A percentile compares a stretch with the other conserved stretches of the same genome.
These are phyloP conservation scores for Senna tora DNA, from an alignment of 306 rosid species.

Conservation along the genomic window DNA sequence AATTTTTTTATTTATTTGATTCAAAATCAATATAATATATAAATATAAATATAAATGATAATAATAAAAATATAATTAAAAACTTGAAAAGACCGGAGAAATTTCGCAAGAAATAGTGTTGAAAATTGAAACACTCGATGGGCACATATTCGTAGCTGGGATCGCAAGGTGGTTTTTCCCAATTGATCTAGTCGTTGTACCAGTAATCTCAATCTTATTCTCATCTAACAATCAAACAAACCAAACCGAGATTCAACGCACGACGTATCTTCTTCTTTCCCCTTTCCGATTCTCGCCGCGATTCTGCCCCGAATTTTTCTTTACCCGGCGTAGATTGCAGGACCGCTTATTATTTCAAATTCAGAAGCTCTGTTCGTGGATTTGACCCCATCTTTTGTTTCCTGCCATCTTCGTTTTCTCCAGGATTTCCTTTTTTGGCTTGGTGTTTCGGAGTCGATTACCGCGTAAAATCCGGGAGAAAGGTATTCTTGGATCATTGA, in stretches of 20 bases:
- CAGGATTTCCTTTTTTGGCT: neutral
- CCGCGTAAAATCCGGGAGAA: constrained; percentile 14
- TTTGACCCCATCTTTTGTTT: neutral
- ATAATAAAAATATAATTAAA: too few relatives aligned
- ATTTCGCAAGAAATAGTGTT: neutral
- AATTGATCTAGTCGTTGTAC: neutral
- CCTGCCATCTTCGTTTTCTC: constrained; percentile 20
- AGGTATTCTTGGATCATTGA: constrained; percentile 47
- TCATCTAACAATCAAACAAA: neutral
- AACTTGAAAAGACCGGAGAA: neutral
- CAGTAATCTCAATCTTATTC: neutral
- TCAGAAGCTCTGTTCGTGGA: constrained; percentile 8
- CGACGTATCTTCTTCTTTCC: constrained; percentile 16
- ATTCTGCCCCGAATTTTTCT: neutral
- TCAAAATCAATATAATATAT: too few relatives aligned
- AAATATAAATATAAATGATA: too few relatives aligned
- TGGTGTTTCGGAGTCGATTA: constrained; percentile 32
- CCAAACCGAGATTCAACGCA: neutral
- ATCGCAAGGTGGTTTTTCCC: constrained; percentile 3
- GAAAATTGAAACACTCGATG: neutral
- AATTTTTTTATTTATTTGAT: too few relatives aligned
- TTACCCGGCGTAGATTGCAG: neutral
- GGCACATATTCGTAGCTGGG: neutral
- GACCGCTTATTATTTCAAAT: neutral
- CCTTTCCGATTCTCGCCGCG: neutral